Evolutionary conservation across 495 filamentous ascomycete species (phyloP).

Genomic region (Jackrogersella minutella): DNA sequence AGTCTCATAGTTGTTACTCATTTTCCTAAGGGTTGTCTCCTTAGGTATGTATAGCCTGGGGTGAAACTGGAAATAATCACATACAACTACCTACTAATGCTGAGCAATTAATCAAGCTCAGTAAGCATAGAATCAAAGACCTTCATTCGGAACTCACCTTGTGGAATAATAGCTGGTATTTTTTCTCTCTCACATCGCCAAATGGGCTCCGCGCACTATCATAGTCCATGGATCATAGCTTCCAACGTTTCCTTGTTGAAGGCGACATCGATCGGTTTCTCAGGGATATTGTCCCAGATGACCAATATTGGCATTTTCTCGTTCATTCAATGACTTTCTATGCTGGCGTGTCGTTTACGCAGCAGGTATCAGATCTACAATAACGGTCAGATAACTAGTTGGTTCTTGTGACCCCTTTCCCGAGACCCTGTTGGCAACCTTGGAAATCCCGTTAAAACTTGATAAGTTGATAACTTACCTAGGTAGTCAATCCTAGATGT

Average conservation of each 20-base stretch:
- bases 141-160: constrained; percentile 52
- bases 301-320: constrained; percentile 62
- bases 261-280: constrained; percentile 59
- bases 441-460: constrained; percentile 57
- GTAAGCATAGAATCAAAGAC: too few species aligned
- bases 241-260: constrained; percentile 71
- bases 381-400: constrained; percentile 65
- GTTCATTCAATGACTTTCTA: constrained; percentile 53
- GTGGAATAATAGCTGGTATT: constrained; percentile 59
- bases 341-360: constrained; percentile 47
- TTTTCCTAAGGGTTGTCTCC: too few species aligned
- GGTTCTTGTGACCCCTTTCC: constrained; percentile 58
- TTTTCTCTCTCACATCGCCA: constrained; percentile 58
- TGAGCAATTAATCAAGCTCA: neutral
- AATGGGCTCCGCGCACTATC: constrained; percentile 66
- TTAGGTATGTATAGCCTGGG: too few species aligned
- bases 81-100: neutral
- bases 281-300: constrained; percentile 51
- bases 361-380: constrained; percentile 63
- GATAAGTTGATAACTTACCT: neutral
- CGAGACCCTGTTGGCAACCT: constrained; percentile 58
- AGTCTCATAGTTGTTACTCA: too few species aligned
- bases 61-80: neutral
- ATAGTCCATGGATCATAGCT: constrained; percentile 68
- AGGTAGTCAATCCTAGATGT: too few species aligned